Conservation (phyloP, 2,329 filamentous ascomycete genomes). For the Alternaria sp. region DNA sequence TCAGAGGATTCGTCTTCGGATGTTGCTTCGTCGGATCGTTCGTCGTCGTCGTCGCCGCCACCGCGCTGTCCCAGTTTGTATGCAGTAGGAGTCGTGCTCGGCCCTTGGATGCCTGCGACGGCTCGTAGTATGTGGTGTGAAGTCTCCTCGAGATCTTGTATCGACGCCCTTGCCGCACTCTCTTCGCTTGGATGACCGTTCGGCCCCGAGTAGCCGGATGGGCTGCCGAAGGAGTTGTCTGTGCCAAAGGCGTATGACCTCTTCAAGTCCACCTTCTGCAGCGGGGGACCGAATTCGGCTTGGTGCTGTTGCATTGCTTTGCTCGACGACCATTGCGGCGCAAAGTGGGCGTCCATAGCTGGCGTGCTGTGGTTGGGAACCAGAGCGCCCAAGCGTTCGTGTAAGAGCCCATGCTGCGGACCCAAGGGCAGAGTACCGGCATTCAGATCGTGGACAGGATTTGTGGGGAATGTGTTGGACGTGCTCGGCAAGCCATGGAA, state of each 20-base stretch:
- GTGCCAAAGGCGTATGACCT: conserved; percentile 48
- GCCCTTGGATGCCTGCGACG: conserved; percentile 14
- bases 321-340: conserved; percentile 36
- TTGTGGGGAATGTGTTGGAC: conserved; percentile 5
- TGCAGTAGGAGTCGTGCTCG: conserved; percentile 16
- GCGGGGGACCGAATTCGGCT: conserved; percentile 26
- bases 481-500: conserved; percentile 27
- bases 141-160: conserved; percentile 32
- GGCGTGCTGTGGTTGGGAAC: conserved; percentile 40
- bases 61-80: conserved; percentile 19
- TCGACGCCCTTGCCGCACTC: conserved; percentile 34
- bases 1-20: conserved; percentile 34
- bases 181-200: conserved; percentile 34
- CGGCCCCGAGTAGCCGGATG: conserved; percentile 35
- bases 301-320: conserved; percentile 30
- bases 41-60: conserved; percentile 38
- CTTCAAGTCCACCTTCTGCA: conserved; percentile 33
- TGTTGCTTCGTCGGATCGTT: conserved; percentile 35
- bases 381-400: conserved; percentile 42
- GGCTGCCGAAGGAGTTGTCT: conserved; percentile 47
- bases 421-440: conserved; percentile 23
- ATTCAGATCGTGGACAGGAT: conserved; percentile 11
- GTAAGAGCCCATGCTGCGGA: conserved; percentile 36
- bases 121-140: conserved; percentile 26
- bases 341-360: conserved; percentile 41